Conservation (phyloP, 768 basidiomycete species). For the Suillus cothurnatus region DNA sequence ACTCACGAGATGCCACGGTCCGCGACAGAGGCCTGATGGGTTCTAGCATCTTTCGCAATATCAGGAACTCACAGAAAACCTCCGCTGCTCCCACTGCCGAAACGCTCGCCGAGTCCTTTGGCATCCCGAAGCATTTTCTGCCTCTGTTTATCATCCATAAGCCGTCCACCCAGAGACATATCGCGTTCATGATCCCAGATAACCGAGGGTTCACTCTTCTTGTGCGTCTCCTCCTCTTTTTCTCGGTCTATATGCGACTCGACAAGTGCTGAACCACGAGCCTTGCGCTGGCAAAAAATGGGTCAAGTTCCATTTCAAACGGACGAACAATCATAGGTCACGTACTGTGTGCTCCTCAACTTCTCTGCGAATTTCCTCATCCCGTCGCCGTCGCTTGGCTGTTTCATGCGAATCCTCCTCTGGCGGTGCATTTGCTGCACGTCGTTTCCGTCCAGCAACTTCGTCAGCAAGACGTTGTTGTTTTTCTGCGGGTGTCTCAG, state of each 20-base stretch:
- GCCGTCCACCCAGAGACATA: slow-evolving; percentile 83
- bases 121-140: slow-evolving; percentile 80
- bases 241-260: slow-evolving; percentile 47
- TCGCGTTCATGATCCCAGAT: slow-evolving; percentile 95
- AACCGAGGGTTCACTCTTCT: slow-evolving; percentile 55
- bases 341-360: slow-evolving; percentile 82
- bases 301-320: neutral
- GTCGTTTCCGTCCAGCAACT: slow-evolving; percentile 86
- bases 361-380: slow-evolving; percentile 67
- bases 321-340: slow-evolving; percentile 13
- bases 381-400: slow-evolving; percentile 59
- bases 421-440: slow-evolving; percentile 55
- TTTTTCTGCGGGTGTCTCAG: slow-evolving; percentile 92
- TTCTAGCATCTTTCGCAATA: neutral
- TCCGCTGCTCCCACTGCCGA: slow-evolving; percentile 72
- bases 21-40: neutral
- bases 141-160: slow-evolving; percentile 89
- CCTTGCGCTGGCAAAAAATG: slow-evolving; percentile 38
- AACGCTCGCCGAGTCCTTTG: slow-evolving; percentile 78
- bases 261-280: slow-evolving; percentile 57
- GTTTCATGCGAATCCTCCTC: slow-evolving; percentile 40
- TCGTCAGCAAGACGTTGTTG: slow-evolving; percentile 94
- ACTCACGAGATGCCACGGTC: neutral
- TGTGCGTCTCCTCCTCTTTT: slow-evolving; percentile 35
- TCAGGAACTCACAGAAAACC: slow-evolving; percentile 50